Evolutionary conservation across 805 yeast species (phyloP).

Genomic region (Blastobotrys mokoenaii): DNA sequence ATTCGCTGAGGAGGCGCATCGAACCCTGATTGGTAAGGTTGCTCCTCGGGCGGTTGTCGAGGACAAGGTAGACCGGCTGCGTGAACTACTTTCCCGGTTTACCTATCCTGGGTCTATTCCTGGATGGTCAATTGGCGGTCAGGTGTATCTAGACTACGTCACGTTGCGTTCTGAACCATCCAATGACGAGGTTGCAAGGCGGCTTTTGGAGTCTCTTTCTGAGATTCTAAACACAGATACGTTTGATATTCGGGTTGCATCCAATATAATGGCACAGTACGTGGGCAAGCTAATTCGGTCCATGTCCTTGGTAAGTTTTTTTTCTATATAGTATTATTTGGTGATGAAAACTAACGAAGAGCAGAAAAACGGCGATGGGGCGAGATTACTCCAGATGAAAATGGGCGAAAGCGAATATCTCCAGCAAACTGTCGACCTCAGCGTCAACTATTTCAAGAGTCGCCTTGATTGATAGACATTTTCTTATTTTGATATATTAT

Average conservation of each 20-base stretch:
- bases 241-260: conserved; percentile 18
- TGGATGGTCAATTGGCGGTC: conserved; percentile 29
- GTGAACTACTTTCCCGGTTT: conserved; percentile 18
- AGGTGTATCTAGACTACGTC: conserved; percentile 30
- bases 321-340: not conserved
- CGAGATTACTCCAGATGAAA: conserved; percentile 14
- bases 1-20: conserved; percentile 56
- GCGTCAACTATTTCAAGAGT: conserved; percentile 12
- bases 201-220: conserved; percentile 9
- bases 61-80: conserved; percentile 26
- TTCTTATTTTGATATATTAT: not conserved
- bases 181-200: conserved; percentile 2
- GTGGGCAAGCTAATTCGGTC: conserved; percentile 15
- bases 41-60: conserved; percentile 67
- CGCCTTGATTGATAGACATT: not conserved
- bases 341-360: conserved; percentile 14
- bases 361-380: conserved; percentile 5
- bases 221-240: conserved; percentile 7
- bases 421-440: conserved; percentile 12
- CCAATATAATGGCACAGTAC: conserved; percentile 21
- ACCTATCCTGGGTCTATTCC: conserved; percentile 15
- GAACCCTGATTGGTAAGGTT: conserved; percentile 42
- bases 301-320: conserved; percentile 1
- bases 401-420: conserved; percentile 11
- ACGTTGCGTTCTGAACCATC: conserved; percentile 4